These are phyloP conservation scores for Neurospora sp. DNA, from an alignment of 2,329 filamentous ascomycete species.

Conservation along the genomic window DNA sequence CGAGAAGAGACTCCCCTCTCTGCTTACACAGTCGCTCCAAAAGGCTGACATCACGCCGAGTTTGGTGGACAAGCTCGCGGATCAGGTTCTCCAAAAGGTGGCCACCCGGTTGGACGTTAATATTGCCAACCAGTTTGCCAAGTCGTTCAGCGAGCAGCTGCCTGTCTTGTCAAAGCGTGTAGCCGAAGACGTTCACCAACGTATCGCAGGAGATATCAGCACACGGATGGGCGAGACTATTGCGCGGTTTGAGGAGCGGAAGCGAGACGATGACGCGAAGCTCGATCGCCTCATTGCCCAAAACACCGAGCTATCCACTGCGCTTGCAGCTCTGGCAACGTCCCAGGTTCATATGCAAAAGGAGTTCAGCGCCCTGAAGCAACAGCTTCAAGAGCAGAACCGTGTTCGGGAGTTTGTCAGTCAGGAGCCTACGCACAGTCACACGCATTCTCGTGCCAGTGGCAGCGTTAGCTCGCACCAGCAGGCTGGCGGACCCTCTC, in stretches of 20 bases:
- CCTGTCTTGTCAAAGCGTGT: constrained; percentile 58
- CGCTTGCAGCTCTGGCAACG: constrained; percentile 59
- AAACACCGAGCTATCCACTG: constrained; percentile 57
- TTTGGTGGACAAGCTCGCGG: constrained; percentile 55
- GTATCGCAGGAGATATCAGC: constrained; percentile 56
- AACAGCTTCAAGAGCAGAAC: constrained; percentile 18
- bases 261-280: constrained; percentile 49
- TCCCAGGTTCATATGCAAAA: constrained; percentile 61
- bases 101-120: constrained; percentile 32
- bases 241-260: constrained; percentile 39
- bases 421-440: constrained; percentile 9
- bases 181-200: constrained; percentile 55
- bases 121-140: constrained; percentile 60
- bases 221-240: constrained; percentile 45
- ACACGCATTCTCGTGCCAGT: constrained; percentile 9
- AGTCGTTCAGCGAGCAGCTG: constrained; percentile 53
- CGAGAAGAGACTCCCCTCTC: constrained; percentile 57
- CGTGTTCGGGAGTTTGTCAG: constrained; percentile 11
- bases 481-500: constrained; percentile 7
- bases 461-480: constrained; percentile 13
- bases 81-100: constrained; percentile 60
- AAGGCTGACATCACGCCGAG: constrained; percentile 50
- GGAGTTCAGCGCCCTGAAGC: constrained; percentile 40
- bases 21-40: constrained; percentile 59
- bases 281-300: constrained; percentile 63